Percentiles rank a stretch among this genome's conserved stretches.
Evolutionary conservation across 768 basidiomycete species (phyloP).

Genomic region (Russula compacta): DNA sequence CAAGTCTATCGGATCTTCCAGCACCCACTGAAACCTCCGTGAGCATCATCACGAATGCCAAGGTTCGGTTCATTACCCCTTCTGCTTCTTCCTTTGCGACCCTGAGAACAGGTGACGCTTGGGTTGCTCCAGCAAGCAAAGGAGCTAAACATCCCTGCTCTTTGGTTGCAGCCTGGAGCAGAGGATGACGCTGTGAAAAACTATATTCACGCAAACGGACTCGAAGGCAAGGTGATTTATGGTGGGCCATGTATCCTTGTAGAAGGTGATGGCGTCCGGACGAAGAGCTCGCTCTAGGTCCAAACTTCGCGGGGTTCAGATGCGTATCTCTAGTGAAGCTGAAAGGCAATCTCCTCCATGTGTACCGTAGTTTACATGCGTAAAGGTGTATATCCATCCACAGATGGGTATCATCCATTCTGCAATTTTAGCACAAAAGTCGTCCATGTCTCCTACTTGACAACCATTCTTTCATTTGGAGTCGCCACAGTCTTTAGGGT

Average conservation of each 20-base stretch:
- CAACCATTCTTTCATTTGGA: background rate
- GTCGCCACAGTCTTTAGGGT: background rate
- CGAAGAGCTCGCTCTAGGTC: slow-evolving; percentile 15
- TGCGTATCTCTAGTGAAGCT: background rate
- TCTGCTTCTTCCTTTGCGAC: background rate
- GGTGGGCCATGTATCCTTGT: slow-evolving; percentile 80
- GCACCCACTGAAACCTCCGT: slow-evolving; percentile 59
- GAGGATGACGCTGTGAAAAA: slow-evolving; percentile 53
- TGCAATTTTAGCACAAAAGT: background rate
- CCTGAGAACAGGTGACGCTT: slow-evolving; percentile 53
- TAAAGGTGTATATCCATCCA: background rate
- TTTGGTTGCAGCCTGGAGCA: slow-evolving; percentile 90
- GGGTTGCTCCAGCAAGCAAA: slow-evolving; percentile 56
- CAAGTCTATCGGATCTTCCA: slow-evolving; percentile 46
- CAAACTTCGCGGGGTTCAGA: no score
- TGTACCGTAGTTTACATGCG: background rate
- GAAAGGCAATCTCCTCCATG: background rate
- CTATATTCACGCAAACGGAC: slow-evolving; percentile 56
- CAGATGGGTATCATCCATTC: background rate
- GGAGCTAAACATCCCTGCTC: slow-evolving; percentile 56
- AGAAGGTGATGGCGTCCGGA: slow-evolving; percentile 52
- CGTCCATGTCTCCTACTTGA: background rate
- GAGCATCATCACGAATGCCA: slow-evolving; percentile 70
- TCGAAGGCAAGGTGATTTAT: slow-evolving; percentile 62
- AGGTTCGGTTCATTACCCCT: slow-evolving; percentile 31